Conservation (phyloP, 2,329 filamentous ascomycete genomes). For the Orbilia blumenaviensis region DNA sequence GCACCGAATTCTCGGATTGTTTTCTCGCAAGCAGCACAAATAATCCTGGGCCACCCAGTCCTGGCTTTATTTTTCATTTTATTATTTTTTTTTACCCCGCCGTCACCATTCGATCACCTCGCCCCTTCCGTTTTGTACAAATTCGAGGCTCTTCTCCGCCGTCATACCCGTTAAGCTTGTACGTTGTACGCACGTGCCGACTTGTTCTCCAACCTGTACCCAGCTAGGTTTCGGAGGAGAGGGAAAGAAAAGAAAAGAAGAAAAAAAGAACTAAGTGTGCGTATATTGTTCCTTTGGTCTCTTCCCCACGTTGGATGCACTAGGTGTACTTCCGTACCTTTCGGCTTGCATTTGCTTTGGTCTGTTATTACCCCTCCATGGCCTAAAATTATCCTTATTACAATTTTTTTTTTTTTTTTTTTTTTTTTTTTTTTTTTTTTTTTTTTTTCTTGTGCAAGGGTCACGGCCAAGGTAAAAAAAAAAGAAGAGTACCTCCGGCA, state of each 20-base stretch:
- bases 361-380: constrained; percentile 45
- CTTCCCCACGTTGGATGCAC: constrained; percentile 38
- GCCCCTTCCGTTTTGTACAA: constrained; percentile 52
- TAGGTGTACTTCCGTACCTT: constrained; percentile 27
- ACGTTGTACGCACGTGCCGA: constrained; percentile 41
- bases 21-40: constrained; percentile 46
- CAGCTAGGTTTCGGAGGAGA: constrained; percentile 24
- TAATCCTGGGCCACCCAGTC: constrained; percentile 42
- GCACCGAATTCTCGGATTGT: constrained; percentile 42
- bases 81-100: constrained; percentile 44
- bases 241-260: constrained; percentile 42
- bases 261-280: constrained; percentile 40
- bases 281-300: constrained; percentile 41
- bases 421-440: not conserved
- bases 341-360: constrained; percentile 31
- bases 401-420: too few relatives aligned
- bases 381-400: constrained; percentile 31
- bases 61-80: constrained; percentile 18
- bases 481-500: constrained; percentile 36
- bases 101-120: constrained; percentile 46
- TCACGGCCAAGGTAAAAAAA: constrained; percentile 49
- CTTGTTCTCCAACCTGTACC: constrained; percentile 19
- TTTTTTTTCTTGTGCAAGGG: constrained; percentile 37
- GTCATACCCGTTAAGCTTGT: constrained; percentile 43
- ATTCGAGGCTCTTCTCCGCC: constrained; percentile 49